Base-by-base conservation (phyloP, 2,329 filamentous ascomycete genomes). In the Fusarium denticulatum region DNA sequence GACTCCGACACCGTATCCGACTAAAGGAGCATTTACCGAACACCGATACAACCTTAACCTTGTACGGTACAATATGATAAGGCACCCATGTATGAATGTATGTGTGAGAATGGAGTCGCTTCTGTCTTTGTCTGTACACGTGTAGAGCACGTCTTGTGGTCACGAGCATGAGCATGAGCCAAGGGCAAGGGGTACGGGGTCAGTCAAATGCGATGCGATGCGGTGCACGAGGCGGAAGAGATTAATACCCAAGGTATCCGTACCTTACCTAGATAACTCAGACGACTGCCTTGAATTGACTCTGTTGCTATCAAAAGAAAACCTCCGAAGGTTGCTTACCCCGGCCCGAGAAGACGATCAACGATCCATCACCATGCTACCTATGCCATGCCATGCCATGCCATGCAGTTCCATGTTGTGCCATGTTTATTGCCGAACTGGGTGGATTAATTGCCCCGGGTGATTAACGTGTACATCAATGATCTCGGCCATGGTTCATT, bases 271-370 rank as follows among this genome's bases (percentile, higher is more conserved):
- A 20, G 30, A 26, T 52, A 52, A 36, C n/a, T 52, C n/a, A 22
- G 30, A 26, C 49, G 10, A 3, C 10, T 11, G 65, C 64, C 65
- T 69, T 56, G 42, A 67, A 40, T 42, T 46, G 22, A 43, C 34
- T 49, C 32, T 30, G 32, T n/a, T 50, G 42, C 39, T 40, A 34
- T 34, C 30, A 50, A 72, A 64, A 37, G 67, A 73, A 73, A 73
- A 72, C 64, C 71, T 74, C 71, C 71, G 71, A 72, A 62, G 56
- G 71, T 24, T 74, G 71, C 39, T 37, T 47, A 60, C 67, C 71
- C 71, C 50, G 53, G 71, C 58, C 30, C 60, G 40, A 46, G 24
- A 45, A 52, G 59, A 63, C 43, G 46, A 73, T 74, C 59, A 67
- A 71, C 57, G 71, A 64, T 64, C 60, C 58, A 60, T 69, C 67